Evolutionary conservation across 2,329 filamentous ascomycete genomes (phyloP).

Genomic region (Aureobasidium namibiae): DNA sequence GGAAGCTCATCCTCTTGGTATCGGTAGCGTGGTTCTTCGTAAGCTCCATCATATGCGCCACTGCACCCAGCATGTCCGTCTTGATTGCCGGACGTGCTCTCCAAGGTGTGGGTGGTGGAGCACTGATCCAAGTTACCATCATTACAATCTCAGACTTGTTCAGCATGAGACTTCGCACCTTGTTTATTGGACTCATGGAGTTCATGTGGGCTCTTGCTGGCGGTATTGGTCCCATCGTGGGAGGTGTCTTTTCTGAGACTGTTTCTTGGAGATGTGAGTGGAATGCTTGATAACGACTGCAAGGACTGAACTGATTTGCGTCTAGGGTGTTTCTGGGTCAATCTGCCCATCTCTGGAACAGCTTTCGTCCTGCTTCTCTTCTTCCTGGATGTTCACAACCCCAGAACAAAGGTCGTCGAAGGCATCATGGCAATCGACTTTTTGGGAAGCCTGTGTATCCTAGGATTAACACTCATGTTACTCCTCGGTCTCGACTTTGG

Average conservation of each 20-base stretch:
- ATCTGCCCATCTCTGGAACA: slow-evolving; percentile 42
- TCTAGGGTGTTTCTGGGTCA: slow-evolving; percentile 41
- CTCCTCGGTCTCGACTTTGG: slow-evolving; percentile 48
- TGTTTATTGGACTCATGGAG: slow-evolving; percentile 45
- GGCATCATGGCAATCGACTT: slow-evolving; percentile 48
- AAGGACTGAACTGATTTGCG: neutral
- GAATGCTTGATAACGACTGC: slow-evolving; percentile 6
- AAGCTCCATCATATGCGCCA: slow-evolving; percentile 43
- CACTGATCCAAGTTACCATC: slow-evolving; percentile 43
- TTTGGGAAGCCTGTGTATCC: slow-evolving; percentile 44
- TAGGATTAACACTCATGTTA: slow-evolving; percentile 44
- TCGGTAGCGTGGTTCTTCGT: slow-evolving; percentile 43
- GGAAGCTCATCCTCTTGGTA: slow-evolving; percentile 44
- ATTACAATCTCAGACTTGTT: slow-evolving; percentile 50
- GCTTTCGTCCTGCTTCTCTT: slow-evolving; percentile 43
- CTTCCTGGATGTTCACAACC: slow-evolving; percentile 49
- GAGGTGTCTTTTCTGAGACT: slow-evolving; percentile 19
- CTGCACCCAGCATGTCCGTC: slow-evolving; percentile 40
- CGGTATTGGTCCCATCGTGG: slow-evolving; percentile 44
- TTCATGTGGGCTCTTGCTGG: slow-evolving; percentile 49
- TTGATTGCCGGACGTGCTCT: slow-evolving; percentile 46
- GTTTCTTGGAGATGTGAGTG: slow-evolving; percentile 32
- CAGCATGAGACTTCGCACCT: slow-evolving; percentile 30
- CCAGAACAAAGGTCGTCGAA: slow-evolving; percentile 39
- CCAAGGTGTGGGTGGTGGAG: slow-evolving; percentile 48